These are phyloP conservation scores for Penicillium sp. DNA, from an alignment of 2,329 filamentous ascomycete species.

Conservation along the genomic window DNA sequence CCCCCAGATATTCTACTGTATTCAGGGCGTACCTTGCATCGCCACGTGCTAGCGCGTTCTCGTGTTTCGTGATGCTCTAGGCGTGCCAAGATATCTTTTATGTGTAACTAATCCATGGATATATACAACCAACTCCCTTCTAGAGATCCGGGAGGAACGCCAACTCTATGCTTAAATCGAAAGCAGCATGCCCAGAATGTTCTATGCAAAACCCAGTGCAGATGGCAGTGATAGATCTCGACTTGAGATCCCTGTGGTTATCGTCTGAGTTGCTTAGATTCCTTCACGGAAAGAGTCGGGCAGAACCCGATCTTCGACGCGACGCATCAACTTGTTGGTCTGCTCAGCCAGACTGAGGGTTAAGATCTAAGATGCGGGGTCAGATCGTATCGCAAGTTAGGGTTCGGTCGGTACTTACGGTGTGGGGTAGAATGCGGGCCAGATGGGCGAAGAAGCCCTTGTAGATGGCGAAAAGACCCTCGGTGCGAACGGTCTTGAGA, in stretches of 20 bases:
- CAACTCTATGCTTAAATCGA: neutral
- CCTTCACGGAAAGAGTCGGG: conserved; percentile 49
- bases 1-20: neutral
- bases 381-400: conserved; percentile 13
- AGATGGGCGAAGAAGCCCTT: conserved; percentile 97
- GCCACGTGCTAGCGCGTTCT: conserved; percentile 9
- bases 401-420: conserved; percentile 49
- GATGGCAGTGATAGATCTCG: neutral
- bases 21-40: neutral
- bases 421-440: conserved; percentile 91
- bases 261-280: conserved; percentile 37
- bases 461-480: conserved; percentile 90
- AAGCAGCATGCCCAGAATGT: neutral
- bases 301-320: conserved; percentile 66
- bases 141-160: conserved; percentile 5
- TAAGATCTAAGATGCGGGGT: conserved; percentile 60
- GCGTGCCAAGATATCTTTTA: neutral
- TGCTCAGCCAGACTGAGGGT: conserved; percentile 94
- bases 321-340: conserved; percentile 88
- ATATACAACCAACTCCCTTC: neutral
- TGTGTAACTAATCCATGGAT: neutral
- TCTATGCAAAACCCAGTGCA: conserved; percentile 4
- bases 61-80: neutral
- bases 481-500: conserved; percentile 84
- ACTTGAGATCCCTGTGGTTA: neutral